These are phyloP conservation scores for Lasiodiplodia theobromae DNA, from an alignment of 2,329 filamentous ascomycete genomes.

Conservation along the genomic window DNA sequence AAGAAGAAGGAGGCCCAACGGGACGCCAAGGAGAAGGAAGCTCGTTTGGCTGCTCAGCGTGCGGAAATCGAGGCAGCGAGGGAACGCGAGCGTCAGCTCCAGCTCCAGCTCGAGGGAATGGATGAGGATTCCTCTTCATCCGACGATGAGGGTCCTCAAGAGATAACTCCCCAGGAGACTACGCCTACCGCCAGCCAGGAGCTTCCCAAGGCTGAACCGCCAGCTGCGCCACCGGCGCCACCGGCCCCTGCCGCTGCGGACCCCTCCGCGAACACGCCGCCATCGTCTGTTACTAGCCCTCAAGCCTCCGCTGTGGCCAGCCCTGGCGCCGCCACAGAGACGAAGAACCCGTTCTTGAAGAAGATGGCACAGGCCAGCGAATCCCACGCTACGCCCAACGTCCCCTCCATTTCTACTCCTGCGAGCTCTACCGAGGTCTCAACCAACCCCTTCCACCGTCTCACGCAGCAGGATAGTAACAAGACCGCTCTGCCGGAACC, in stretches of 20 bases:
- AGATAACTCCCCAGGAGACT: slow-evolving; percentile 69
- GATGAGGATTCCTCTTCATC: slow-evolving; percentile 75
- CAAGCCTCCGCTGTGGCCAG: slow-evolving; percentile 59
- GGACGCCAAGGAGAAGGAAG: slow-evolving; percentile 87
- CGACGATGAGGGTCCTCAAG: slow-evolving; percentile 75
- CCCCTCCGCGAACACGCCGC: slow-evolving; percentile 52
- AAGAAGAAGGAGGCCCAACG: slow-evolving; percentile 87
- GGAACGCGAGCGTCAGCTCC: slow-evolving; percentile 87
- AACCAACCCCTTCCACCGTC: slow-evolving; percentile 96
- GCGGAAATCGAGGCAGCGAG: slow-evolving; percentile 92
- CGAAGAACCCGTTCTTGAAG: slow-evolving; percentile 93
- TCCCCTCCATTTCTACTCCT: slow-evolving; percentile 51
- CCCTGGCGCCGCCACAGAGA: slow-evolving; percentile 68
- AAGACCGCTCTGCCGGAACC: slow-evolving; percentile 55
- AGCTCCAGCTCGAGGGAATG: slow-evolving; percentile 82
- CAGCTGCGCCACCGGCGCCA: slow-evolving; percentile 55
- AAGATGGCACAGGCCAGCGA: slow-evolving; percentile 77
- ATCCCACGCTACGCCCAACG: slow-evolving; percentile 58
- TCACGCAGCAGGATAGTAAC: slow-evolving; percentile 68
- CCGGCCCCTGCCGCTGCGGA: slow-evolving; percentile 37
- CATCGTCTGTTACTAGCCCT: slow-evolving; percentile 53
- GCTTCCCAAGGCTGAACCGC: slow-evolving; percentile 52
- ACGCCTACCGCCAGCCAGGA: slow-evolving; percentile 66
- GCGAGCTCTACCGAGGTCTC: slow-evolving; percentile 65
- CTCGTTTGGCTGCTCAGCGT: slow-evolving; percentile 80